Percentiles rank a stretch among this genome's conserved stretches.
Conservation (phyloP, 345 rosid genomes). For the Sonneratia alba region DNA sequence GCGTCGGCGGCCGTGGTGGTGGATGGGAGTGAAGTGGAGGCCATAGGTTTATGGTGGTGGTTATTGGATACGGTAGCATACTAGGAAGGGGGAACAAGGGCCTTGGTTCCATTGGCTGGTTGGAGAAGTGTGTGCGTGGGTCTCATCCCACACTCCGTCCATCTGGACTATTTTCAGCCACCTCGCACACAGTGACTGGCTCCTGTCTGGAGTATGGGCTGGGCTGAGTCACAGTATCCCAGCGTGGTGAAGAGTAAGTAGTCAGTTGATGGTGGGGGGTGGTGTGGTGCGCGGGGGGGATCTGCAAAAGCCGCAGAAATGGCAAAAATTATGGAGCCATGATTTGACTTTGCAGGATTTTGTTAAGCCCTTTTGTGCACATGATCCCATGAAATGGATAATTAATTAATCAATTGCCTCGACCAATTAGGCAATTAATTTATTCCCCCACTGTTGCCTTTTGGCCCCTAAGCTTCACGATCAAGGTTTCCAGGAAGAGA, state of each 20-base stretch:
- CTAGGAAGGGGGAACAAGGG: no score
- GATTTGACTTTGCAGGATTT: slow-evolving; percentile 9
- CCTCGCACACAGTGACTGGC: slow-evolving; percentile 2
- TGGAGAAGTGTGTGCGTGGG: not conserved
- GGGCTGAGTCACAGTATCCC: not conserved
- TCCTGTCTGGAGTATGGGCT: not conserved
- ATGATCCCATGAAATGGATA: slow-evolving; percentile 17
- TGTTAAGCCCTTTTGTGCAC: slow-evolving; percentile 2
- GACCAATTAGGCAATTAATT: no score
- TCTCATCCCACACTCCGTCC: not conserved
- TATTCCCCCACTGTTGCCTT: no score
- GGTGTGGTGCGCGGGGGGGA: slow-evolving; percentile 20
- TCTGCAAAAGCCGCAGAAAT: slow-evolving; percentile 15
- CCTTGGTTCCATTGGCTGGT: not conserved
- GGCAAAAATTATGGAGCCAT: slow-evolving; percentile 16
- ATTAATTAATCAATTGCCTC: not conserved
- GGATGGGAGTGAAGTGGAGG: slow-evolving; percentile 20
- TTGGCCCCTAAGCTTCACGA: not conserved
- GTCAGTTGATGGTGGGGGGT: no score
- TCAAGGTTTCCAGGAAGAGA: not conserved
- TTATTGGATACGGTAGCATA: not conserved
- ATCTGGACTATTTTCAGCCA: slow-evolving; percentile 5
- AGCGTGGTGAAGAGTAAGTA: no score
- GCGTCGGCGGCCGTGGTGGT: slow-evolving; percentile 15
- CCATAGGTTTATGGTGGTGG: slow-evolving; percentile 14